Base-by-base conservation (phyloP, 2,329 filamentous ascomycete species). In the Microsporum audouinii region DNA sequence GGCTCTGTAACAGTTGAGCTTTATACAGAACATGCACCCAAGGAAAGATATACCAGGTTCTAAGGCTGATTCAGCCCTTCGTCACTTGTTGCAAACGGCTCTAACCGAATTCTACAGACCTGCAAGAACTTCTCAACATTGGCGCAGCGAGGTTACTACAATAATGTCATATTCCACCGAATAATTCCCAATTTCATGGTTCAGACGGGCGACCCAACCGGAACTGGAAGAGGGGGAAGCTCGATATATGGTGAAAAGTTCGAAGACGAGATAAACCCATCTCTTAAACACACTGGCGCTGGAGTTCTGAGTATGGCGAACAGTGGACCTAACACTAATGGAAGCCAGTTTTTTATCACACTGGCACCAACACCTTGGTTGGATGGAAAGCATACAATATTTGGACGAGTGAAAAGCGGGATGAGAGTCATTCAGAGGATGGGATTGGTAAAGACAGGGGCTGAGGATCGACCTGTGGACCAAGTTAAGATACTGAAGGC, bases 231-330 rank as follows among this genome's bases (percentile, higher is more conserved):
- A 62, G 94, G 94, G 68, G 94, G 94, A 62, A 80, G 80, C 62
- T 91, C 87, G 64, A 95, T 96, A 77, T 97, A 90, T 75, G 94
- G 92, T 69, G 88, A 91, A 58, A 92, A 89, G 72, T 97, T 97
- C 73, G 89, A 87, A 63, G 94, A 99, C 77, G 94, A 99, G 80
- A 92, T 97, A 68, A 78, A 82, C 55, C 76, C 84, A 1, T 78
- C 79, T 3, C 78, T 99, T 60, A 94, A 92, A 72, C 94, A 99
- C 77, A 95, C 91, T 0, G 92, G 92, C 41, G 91, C 92, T 2
- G 92, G 92, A 0, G 81, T 97, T n/a, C 78, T 99, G 68, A 91
- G 86, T 76, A 99, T 99, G 94, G 94, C 94, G 63, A 99, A 99
- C 76, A 85, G 86, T 14, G 94, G 94, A 0, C 89, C 89, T 6